Conservation (phyloP, 345 rosid genomes). For the Acer negundo region DNA sequence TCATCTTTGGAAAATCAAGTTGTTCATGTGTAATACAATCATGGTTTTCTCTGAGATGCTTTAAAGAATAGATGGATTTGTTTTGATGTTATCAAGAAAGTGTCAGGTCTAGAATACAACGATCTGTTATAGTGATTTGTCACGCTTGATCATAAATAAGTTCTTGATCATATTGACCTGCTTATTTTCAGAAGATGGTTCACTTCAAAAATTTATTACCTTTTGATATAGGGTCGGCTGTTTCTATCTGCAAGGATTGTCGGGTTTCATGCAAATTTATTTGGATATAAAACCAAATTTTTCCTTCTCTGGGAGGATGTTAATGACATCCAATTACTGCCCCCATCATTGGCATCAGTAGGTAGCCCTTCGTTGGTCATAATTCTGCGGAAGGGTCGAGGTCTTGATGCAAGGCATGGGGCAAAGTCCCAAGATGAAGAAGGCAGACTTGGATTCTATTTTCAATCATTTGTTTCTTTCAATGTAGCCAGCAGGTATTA, state of each 20-base stretch:
- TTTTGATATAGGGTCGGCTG: conserved; percentile 63
- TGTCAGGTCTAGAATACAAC: background rate
- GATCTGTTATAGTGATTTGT: background rate
- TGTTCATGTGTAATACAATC: background rate
- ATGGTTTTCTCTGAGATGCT: background rate
- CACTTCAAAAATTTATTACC: background rate
- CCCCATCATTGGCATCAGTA: conserved; percentile 68
- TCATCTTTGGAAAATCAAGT: background rate
- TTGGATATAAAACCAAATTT: conserved; percentile 81
- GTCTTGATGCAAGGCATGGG: conserved; percentile 77
- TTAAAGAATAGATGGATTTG: background rate
- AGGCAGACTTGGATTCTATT: conserved; percentile 71
- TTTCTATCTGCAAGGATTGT: conserved; percentile 86
- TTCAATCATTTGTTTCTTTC: conserved; percentile 84
- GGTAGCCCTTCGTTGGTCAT: conserved; percentile 77
- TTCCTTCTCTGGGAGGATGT: conserved; percentile 92
- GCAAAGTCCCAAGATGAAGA: conserved; percentile 82
- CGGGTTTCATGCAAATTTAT: conserved; percentile 82
- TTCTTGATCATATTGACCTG: background rate
- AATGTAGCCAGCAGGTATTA: conserved; percentile 67
- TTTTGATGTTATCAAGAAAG: background rate
- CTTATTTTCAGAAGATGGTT: background rate
- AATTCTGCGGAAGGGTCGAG: conserved; percentile 57
- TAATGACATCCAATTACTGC: conserved; percentile 69
- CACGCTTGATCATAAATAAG: background rate